A percentile compares a stretch with the other conserved stretches of the same genome.
Conservation (phyloP, 2,329 filamentous ascomycete genomes). For the Balansia obtecta region DNA sequence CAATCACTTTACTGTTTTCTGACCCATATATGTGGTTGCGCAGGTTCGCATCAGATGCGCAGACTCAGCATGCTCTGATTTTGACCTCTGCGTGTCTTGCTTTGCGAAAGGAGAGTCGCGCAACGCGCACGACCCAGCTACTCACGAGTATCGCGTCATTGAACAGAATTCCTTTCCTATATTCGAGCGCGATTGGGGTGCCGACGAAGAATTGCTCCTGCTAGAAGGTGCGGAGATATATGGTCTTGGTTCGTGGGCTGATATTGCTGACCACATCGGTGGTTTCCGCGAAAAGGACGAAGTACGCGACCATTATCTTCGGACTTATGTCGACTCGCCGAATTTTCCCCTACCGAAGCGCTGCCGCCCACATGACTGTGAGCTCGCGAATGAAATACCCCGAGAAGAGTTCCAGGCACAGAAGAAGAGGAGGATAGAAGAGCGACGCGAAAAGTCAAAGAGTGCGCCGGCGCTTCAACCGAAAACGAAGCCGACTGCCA, state of each 20-base stretch:
- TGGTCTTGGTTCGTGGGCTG: constrained; percentile 91
- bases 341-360: constrained; percentile 78
- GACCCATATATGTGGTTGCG: constrained; percentile 7
- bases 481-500: constrained; percentile 92
- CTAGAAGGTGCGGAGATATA: constrained; percentile 94
- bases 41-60: constrained; percentile 94
- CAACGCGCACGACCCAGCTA: constrained; percentile 73
- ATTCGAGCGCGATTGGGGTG: constrained; percentile 89
- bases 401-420: constrained; percentile 85
- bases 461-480: constrained; percentile 71
- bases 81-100: constrained; percentile 92
- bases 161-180: constrained; percentile 98
- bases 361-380: constrained; percentile 71
- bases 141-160: constrained; percentile 84
- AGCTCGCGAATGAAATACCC: constrained; percentile 66
- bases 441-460: constrained; percentile 77
- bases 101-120: constrained; percentile 74
- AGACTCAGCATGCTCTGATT: constrained; percentile 71
- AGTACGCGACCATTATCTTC: constrained; percentile 85
- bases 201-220: constrained; percentile 88
- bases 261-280: constrained; percentile 95
- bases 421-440: constrained; percentile 89
- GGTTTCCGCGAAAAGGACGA: constrained; percentile 92
- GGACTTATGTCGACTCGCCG: constrained; percentile 73
- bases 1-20: constrained; percentile 2